Conservation (phyloP, 805 yeast genomes). For the Cyberlindnera subsufficiens region DNA sequence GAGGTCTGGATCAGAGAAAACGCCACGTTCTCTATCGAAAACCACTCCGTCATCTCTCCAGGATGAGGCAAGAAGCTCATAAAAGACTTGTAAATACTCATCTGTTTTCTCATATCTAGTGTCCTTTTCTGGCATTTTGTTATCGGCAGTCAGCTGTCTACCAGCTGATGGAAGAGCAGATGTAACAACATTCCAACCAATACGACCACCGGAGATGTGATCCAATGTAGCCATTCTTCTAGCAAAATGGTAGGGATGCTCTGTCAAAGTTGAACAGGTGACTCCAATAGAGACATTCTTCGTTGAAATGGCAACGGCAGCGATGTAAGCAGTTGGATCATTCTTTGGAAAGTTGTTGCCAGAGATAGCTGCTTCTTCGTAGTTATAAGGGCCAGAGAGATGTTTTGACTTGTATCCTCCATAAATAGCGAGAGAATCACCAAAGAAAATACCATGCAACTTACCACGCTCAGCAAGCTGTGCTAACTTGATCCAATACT, state of each 20-base stretch:
- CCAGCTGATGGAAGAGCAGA: constrained; percentile 39
- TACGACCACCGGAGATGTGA: constrained; percentile 38
- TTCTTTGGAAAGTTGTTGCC: constrained; percentile 31
- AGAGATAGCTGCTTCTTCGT: constrained; percentile 29
- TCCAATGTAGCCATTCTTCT: constrained; percentile 40
- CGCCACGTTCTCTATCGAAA: constrained; percentile 22
- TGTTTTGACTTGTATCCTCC: constrained; percentile 30
- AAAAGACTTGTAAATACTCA: constrained; percentile 37
- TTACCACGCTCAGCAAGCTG: constrained; percentile 33
- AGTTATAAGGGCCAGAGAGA: constrained; percentile 30
- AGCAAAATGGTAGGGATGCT: constrained; percentile 39
- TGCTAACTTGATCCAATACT: constrained; percentile 35
- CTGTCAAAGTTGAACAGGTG: constrained; percentile 39
- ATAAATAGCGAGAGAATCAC: constrained; percentile 35
- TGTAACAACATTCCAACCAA: constrained; percentile 45
- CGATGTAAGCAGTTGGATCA: constrained; percentile 34
- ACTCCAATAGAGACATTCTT: constrained; percentile 35
- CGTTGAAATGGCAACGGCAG: constrained; percentile 40
- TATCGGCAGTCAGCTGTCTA: constrained; percentile 33
- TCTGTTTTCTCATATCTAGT: constrained; percentile 37
- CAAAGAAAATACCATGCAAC: constrained; percentile 33
- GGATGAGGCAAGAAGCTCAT: constrained; percentile 34
- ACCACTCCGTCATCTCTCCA: constrained; percentile 39
- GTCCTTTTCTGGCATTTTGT: constrained; percentile 33
- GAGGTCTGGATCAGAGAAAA: constrained; percentile 33